These are phyloP conservation scores for Chrysosporium queenslandicum DNA, from an alignment of 2,329 filamentous ascomycete species.

Conservation along the genomic window DNA sequence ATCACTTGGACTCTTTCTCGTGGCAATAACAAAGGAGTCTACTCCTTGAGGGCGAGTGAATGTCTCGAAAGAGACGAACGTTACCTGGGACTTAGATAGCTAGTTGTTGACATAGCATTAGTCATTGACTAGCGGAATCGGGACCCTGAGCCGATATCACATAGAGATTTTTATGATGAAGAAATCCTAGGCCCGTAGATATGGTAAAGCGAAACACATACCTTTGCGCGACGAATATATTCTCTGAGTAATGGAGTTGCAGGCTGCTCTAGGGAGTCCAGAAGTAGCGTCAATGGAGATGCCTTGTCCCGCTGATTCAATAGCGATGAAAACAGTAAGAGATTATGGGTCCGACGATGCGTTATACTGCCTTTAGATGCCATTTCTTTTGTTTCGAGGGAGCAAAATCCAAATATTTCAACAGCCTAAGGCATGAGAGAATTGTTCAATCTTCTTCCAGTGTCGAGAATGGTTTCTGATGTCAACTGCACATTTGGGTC, in stretches of 20 bases:
- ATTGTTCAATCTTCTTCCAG: not conserved
- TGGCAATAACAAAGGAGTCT: constrained; percentile 57
- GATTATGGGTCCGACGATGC: constrained; percentile 72
- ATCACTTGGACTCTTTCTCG: constrained; percentile 47
- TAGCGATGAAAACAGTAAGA: constrained; percentile 72
- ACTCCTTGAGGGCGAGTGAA: constrained; percentile 53
- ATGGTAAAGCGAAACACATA: constrained; percentile 24
- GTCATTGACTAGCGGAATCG: not conserved
- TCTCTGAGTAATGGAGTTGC: constrained; percentile 60
- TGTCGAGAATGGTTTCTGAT: not conserved
- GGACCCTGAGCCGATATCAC: no score
- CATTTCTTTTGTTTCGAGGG: not conserved
- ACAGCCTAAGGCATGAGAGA: not conserved
- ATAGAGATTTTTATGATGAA: not conserved
- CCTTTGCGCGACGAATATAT: constrained; percentile 65
- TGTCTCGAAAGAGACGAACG: constrained; percentile 71
- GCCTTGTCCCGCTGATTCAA: constrained; percentile 67
- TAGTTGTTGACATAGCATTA: constrained; percentile 15
- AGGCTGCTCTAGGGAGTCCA: constrained; percentile 77
- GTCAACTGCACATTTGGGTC: not conserved
- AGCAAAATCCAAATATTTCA: not conserved
- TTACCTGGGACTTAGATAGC: constrained; percentile 54
- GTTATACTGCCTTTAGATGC: constrained; percentile 20
- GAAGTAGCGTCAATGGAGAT: constrained; percentile 75
- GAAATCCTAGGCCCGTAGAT: no score